phyloP scores from a whole-genome alignment of 1,284 basidiomycete genomes.

The Irpex rosettiformis region DNA sequence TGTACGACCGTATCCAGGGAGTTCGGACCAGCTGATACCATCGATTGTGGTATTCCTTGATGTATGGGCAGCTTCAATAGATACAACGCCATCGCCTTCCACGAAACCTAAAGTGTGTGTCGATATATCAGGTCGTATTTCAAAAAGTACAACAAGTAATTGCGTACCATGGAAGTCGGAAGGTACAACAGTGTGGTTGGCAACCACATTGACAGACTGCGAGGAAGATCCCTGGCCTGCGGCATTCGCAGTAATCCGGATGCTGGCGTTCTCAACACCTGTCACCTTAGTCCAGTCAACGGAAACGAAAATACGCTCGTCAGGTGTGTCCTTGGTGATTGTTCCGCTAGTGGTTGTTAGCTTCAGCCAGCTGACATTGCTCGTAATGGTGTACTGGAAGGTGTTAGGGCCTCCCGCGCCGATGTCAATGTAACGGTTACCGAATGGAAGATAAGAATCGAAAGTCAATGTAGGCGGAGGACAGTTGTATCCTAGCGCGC shows the following conservation, averaged over 20 bases:
- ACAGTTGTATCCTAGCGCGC: constrained; percentile 46
- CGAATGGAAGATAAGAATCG: constrained; percentile 51
- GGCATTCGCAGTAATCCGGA: constrained; percentile 47
- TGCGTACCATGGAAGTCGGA: constrained; percentile 46
- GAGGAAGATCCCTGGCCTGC: constrained; percentile 33
- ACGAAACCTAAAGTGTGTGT: constrained; percentile 45
- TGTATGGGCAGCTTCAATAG: constrained; percentile 62
- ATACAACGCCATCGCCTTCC: constrained; percentile 58
- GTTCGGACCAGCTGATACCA: constrained; percentile 52
- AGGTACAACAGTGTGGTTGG: constrained; percentile 36
- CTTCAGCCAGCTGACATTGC: constrained; percentile 53
- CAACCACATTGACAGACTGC: constrained; percentile 38
- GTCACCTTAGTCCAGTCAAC: constrained; percentile 60
- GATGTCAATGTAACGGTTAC: constrained; percentile 56
- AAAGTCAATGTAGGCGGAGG: constrained; percentile 47
- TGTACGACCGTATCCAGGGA: constrained; percentile 57
- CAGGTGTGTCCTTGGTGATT: constrained; percentile 45
- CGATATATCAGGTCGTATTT: not conserved
- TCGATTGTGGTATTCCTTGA: constrained; percentile 48
- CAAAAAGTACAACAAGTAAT: not conserved
- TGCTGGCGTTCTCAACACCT: constrained; percentile 37
- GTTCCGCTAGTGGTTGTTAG: constrained; percentile 45
- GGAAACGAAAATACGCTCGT: constrained; percentile 51
- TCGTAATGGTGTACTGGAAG: constrained; percentile 51
- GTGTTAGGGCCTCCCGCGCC: constrained; percentile 56